Evolutionary conservation across 306 rosid species (phyloP).

Genomic region (Nissolia schottii): DNA sequence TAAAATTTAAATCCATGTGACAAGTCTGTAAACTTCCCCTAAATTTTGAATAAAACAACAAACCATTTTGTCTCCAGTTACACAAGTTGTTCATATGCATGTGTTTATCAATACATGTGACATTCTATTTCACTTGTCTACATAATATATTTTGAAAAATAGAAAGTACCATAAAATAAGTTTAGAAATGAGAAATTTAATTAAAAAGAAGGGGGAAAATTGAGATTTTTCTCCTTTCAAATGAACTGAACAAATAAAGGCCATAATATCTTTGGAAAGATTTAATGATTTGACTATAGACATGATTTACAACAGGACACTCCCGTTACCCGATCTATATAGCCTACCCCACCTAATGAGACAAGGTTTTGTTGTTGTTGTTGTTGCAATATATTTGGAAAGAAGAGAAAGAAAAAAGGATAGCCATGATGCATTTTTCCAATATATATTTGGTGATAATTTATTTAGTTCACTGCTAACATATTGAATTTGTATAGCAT

Average conservation of each 20-base stretch:
- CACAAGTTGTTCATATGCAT: neutral
- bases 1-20: neutral
- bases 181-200: neutral
- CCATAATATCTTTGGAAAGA: too few relatives aligned
- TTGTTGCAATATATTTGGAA: too few relatives aligned
- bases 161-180: neutral
- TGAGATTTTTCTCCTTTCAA: neutral
- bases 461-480: slow-evolving; percentile 1
- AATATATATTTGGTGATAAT: neutral
- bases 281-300: too few relatives aligned
- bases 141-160: neutral
- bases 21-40: neutral
- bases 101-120: neutral
- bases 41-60: neutral
- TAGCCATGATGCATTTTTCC: neutral
- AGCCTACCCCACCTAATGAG: too few relatives aligned
- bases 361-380: too few relatives aligned
- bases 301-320: too few relatives aligned
- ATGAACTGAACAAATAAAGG: neutral
- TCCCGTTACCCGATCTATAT: too few relatives aligned
- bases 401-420: neutral
- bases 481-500: neutral
- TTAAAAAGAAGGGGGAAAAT: neutral
- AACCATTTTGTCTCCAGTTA: neutral
- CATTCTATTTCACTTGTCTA: neutral